phyloP scores from a whole-genome alignment of 2,329 filamentous ascomycete genomes.

The Microdochium bolleyi region DNA sequence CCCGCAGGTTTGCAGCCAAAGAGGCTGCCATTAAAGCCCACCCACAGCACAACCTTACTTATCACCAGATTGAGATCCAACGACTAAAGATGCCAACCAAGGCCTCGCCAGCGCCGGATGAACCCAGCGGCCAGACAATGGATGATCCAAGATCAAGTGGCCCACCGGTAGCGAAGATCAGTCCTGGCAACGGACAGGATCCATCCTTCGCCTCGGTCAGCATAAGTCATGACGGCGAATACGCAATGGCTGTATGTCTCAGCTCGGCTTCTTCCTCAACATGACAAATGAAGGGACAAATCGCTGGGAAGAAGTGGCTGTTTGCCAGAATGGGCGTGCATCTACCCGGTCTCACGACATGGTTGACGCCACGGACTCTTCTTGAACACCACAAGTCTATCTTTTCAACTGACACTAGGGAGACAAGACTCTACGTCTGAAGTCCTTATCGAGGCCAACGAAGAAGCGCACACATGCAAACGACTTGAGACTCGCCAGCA shows the following conservation, averaged over 20 bases:
- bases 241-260: slow-evolving; percentile 64
- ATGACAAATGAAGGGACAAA: neutral
- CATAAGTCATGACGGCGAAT: slow-evolving; percentile 83
- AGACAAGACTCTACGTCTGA: too few species aligned
- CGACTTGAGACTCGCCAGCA: too few species aligned
- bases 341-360: too few species aligned
- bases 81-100: slow-evolving; percentile 2
- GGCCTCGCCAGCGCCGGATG: slow-evolving; percentile 2
- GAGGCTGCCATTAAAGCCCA: slow-evolving; percentile 71
- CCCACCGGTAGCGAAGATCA: slow-evolving; percentile 36
- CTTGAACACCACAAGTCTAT: too few species aligned
- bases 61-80: slow-evolving; percentile 49
- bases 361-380: too few species aligned
- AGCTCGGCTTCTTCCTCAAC: neutral
- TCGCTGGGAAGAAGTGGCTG: too few species aligned
- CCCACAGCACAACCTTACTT: slow-evolving; percentile 46
- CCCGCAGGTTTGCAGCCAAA: slow-evolving; percentile 58
- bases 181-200: slow-evolving; percentile 14
- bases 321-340: too few species aligned
- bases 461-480: too few species aligned
- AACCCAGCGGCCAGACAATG: slow-evolving; percentile 13
- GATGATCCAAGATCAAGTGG: slow-evolving; percentile 20
- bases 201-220: slow-evolving; percentile 59
- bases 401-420: too few species aligned
- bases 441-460: too few species aligned